These are phyloP conservation scores for Senecio squalidus DNA, from an alignment of 140 eudicot genomes.

Conservation along the genomic window DNA sequence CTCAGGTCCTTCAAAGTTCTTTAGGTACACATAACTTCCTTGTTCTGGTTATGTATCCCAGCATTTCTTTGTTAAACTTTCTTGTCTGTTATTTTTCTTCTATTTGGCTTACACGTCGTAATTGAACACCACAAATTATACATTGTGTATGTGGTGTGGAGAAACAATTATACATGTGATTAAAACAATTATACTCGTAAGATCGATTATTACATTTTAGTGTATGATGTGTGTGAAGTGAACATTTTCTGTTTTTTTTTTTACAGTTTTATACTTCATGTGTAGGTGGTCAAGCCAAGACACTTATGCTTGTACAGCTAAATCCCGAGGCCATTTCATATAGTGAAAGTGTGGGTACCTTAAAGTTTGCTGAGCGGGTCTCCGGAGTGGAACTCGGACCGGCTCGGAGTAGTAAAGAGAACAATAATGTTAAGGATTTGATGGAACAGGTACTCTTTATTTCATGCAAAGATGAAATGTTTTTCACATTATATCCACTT, in stretches of 20 bases:
- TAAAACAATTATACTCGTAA: too few relatives aligned
- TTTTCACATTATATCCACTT: background rate
- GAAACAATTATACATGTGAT: too few relatives aligned
- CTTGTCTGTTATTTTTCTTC: too few relatives aligned
- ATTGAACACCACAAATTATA: too few relatives aligned
- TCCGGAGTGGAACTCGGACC: constrained; percentile 99
- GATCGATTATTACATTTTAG: too few relatives aligned
- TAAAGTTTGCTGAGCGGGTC: constrained; percentile 97
- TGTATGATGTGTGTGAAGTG: too few relatives aligned
- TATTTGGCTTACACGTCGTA: too few relatives aligned
- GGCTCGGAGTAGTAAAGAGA: constrained; percentile 76
- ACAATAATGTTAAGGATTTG: constrained; percentile 67
- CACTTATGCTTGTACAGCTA: constrained; percentile 95
- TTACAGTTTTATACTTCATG: constrained; percentile 17
- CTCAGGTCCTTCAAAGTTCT: constrained; percentile 93
- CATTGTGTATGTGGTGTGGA: too few relatives aligned
- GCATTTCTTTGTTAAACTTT: background rate
- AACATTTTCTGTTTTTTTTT: background rate
- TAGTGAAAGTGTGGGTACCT: constrained; percentile 71
- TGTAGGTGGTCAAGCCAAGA: constrained; percentile 99
- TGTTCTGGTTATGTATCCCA: background rate
- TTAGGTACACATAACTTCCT: constrained; percentile 56
- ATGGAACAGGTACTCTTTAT: constrained; percentile 81
- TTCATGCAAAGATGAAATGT: background rate
- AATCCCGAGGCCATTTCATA: constrained; percentile 65